Evolutionary conservation across 495 filamentous ascomycete species (phyloP), one percentile per base, ranked within the genome.

Genomic region (Xylaria sp.): DNA sequence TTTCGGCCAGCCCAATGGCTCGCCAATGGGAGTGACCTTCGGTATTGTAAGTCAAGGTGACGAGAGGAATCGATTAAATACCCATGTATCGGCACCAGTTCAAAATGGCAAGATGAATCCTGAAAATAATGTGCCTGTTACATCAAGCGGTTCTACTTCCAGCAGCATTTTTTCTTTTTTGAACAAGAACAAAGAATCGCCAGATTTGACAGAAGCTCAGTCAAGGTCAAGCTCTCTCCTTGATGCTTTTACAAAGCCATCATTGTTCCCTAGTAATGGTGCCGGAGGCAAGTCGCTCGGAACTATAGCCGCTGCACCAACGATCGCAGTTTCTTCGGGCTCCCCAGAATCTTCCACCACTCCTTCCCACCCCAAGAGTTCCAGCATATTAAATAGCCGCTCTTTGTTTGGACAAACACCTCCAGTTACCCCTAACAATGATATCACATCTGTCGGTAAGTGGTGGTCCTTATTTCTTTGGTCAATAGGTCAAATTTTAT

Each of bases 351-450:
- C 61, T 48, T 37, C 69, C 29, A 37, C 8, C 33, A 19, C 35
- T 5, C 50, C 40, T 66, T 4, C 9, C 12, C 48, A 1, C 11
- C 9, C 31, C 9, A 50, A 46, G 63, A 50, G 9, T n/a, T 15
- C 21, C 15, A 46, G 24, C 12, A 11, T 14, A 11, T 8, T 31
- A 5, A 61, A 19, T 33, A 0, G 58, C 11, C 24, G 15, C 40
- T 33, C 48, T 65, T 58, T 55, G n/a, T 71, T 66, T 41, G 7
- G 50, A 37, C 24, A 55, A 50, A 35, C 11, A 15, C 17, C 69
- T 65, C 19, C 61, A 58, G 29, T 26, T 48, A 9, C 19, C 12
- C 19, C 40, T 5, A 35, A 24, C 21, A 50, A 29, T 21, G 24
- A 5, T 26, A 31, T n/a, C 9, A 15, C 61, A 44, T n/a, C 40